Evolutionary conservation across 75 land plant species (phyloP), one percentile per base, ranked within the genome.

Genomic region (Pinus tabuliformis): DNA sequence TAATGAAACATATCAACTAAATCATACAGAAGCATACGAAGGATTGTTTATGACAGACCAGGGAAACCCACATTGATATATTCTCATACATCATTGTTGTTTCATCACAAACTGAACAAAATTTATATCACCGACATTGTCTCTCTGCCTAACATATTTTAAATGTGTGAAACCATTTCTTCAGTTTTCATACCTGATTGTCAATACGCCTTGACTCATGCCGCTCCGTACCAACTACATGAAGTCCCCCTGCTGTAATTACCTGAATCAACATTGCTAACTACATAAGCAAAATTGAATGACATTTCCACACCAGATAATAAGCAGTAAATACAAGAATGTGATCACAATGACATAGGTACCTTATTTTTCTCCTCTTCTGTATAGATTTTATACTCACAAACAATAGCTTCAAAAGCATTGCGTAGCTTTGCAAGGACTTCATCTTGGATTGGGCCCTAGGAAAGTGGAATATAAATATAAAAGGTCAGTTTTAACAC

Each of bases 161-260:
- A 33, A 39, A 70, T 70, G 14, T 8, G 3, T 42, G n/a, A 4
- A 56, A 8, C 26, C 0, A 28, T 73, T 73, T 54, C 45, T 20
- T 5, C 14, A 56, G 8, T 56, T 56, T 68, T 18, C 11, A 8
- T 42, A 92, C 98, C 95, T 97, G 99, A 82, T 97, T 97, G 75
- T 97, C 99, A 79, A 97, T 95, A 63, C 99, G 87, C 28, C 98
- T 90, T 73, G 99, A 95, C 74, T 97, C 99, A 80, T 97, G 99
- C 54, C 99, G 93, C 80, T 97, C 99, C 59, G 99, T 95, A 18
- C 99, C 99, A 56, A 97, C 86, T 20, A 97, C 99, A 86, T 97
- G 99, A 77, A 97, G 92, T 54, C 99, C 99, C 62, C 99, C 99
- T 54, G 96, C 92, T 61, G 82, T 83, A 16, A 97, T 92, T 49